These are phyloP conservation scores for Apophysomyces ossiformis DNA, from an alignment of 371 early-diverging fungal species.

Conservation along the genomic window DNA sequence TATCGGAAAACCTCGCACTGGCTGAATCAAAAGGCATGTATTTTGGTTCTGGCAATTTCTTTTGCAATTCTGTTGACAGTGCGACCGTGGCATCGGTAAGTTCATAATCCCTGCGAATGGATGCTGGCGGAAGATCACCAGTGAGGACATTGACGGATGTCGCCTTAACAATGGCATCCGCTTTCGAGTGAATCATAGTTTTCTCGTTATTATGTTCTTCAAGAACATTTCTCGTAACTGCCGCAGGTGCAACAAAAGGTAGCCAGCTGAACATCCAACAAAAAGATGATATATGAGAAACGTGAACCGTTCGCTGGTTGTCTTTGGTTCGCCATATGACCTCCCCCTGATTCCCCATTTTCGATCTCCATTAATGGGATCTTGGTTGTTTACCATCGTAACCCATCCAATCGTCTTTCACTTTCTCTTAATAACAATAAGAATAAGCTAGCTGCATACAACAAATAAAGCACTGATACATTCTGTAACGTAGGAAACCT, in stretches of 20 bases:
- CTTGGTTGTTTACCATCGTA: neutral
- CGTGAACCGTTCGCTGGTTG: conserved; percentile 1
- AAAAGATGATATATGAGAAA: neutral
- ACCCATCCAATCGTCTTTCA: neutral
- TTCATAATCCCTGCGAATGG: neutral
- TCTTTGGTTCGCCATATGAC: conserved; percentile 10
- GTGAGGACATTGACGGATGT: conserved; percentile 9
- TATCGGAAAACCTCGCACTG: neutral
- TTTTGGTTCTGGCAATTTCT: neutral
- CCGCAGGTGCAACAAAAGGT: conserved; percentile 3
- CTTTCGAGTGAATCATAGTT: conserved; percentile 9
- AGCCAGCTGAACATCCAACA: conserved; percentile 6
- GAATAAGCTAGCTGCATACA: neutral
- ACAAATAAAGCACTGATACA: neutral
- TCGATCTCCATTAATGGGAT: neutral
- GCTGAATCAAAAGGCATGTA: neutral
- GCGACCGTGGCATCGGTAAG: conserved; percentile 2
- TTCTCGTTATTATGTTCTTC: conserved; percentile 3
- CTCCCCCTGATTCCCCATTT: conserved; percentile 4
- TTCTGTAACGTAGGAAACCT: neutral
- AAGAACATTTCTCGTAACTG: neutral
- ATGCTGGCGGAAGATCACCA: neutral
- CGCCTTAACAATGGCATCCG: conserved; percentile 7
- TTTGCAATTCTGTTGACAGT: neutral
- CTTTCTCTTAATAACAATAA: neutral